These are phyloP conservation scores for Trypanosoma rangeli DNA, from an alignment of 208 protist genomes.

Conservation along the genomic window DNA sequence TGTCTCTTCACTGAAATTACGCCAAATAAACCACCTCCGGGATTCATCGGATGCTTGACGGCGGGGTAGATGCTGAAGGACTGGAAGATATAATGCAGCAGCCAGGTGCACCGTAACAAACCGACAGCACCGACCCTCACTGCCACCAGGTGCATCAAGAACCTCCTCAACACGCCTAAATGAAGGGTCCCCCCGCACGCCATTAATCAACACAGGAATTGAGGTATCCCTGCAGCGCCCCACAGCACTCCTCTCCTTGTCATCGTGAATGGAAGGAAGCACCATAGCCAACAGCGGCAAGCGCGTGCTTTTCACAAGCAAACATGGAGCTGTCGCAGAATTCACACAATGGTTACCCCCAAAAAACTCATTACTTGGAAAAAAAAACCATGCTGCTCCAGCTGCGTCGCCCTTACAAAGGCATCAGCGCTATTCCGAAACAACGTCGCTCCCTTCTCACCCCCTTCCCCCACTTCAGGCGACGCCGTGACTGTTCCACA, in stretches of 20 bases:
- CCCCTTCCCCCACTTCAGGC: not conserved
- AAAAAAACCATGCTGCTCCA: slow-evolving; percentile 28
- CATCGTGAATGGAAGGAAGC: slow-evolving; percentile 2
- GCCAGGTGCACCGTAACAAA: not conserved
- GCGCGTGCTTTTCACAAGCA: slow-evolving; percentile 14
- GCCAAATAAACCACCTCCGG: slow-evolving; percentile 8
- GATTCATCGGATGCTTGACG: not conserved
- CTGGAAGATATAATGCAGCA: slow-evolving; percentile 14
- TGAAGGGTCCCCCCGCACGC: slow-evolving; percentile 17
- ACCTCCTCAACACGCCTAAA: slow-evolving; percentile 13
- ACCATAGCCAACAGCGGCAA: slow-evolving; percentile 9
- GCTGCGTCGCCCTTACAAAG: slow-evolving; percentile 10
- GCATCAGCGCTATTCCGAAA: not conserved
- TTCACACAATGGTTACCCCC: not conserved
- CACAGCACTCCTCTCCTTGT: not conserved
- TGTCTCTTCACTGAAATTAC: slow-evolving; percentile 13
- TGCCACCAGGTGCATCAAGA: slow-evolving; percentile 7
- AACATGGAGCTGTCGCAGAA: not conserved
- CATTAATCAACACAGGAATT: slow-evolving; percentile 11
- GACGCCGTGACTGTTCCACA: not conserved
- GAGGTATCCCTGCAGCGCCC: not conserved
- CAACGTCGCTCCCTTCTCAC: not conserved
- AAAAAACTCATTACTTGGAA: not conserved
- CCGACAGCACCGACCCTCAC: not conserved
- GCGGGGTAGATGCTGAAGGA: not conserved